Conservation (phyloP, 441 rosid genomes). For the Pelargonium cotyledonis region DNA sequence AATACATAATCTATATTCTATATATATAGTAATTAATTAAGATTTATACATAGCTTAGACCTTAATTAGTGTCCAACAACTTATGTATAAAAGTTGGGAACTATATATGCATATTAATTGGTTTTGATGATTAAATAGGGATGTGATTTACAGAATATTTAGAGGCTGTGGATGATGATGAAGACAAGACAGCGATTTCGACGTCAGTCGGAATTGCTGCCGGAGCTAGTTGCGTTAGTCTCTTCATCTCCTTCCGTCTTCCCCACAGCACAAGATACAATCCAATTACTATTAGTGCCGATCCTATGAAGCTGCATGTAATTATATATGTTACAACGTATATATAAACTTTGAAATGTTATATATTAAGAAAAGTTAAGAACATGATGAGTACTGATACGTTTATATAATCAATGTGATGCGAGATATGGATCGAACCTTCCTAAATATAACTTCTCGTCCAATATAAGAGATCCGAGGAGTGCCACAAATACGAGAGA, state of each 20-base stretch:
- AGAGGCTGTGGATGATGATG: background rate
- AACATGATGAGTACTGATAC: no score
- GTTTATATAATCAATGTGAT: no score
- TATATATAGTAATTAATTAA: no score
- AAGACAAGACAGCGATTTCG: background rate
- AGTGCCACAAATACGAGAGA: slow-evolving; percentile 28
- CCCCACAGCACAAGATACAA: background rate
- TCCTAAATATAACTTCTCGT: slow-evolving; percentile 28
- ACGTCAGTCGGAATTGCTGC: background rate
- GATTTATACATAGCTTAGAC: no score
- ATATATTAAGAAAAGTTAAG: no score
- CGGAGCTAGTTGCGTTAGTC: background rate
- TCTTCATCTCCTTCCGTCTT: background rate
- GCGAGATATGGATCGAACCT: slow-evolving; percentile 15
- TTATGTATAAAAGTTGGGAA: background rate
- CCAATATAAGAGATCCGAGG: slow-evolving; percentile 21
- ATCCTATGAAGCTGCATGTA: background rate
- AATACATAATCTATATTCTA: no score
- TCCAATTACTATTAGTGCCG: background rate
- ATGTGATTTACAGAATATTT: background rate
- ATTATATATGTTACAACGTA: no score
- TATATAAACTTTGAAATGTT: no score
- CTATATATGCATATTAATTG: background rate
- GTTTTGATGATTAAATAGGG: background rate
- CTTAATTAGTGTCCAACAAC: background rate